Base-by-base conservation (phyloP, 352 stramenopile genomes). In the Globisporangium cylindrosporum region DNA sequence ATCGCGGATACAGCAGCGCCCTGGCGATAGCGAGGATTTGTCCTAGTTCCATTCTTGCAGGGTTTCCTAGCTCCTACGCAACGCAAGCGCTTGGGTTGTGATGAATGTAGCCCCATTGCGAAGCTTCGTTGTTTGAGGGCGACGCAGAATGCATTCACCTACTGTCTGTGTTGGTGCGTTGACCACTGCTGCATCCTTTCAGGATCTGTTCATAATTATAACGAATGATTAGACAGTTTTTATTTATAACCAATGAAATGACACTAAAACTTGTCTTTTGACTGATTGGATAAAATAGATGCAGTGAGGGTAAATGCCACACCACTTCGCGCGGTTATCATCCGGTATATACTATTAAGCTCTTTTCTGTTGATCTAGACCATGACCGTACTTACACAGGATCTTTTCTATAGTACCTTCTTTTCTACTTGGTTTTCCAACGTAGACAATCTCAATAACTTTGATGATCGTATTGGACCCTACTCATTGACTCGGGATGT, bases 361-460 rank as follows among this genome's bases (percentile, higher is more conserved):
- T 38, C 3, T 18, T 36, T 25, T 25, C 9, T n/a, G 12, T 62
- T 25, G 34, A 32, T 22, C 4, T 18, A 41, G 22, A 56, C 34
- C 22, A 74, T 71, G 70, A 76, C 70, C 70, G 66, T 76, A 73
- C 70, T 76, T 70, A 67, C 53, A 75, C 70, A 75, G 70, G 70
- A 75, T 75, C 70, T 72, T 73, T 73, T 75, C 70, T 75, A 76
- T 71, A 74, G 69, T 72, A 69, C 59, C 20, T 67, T 73, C 70
- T 64, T 70, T 75, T 73, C 70, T 68, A 73, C 70, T 73, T 75
- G 70, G 66, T 74, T 74, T 74, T 72, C 64, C 69, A 74, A 64
- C 27, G 65, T 72, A 72, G 67, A 73, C 66, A 68, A 66, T 75
- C 59, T 55, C 38, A 69, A 71, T 67, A 66, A 67, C 58, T 70